A percentile compares a stretch with the other conserved stretches of the same genome.
phyloP scores from a whole-genome alignment of 305 asterid species.

The Plantago coronopus region DNA sequence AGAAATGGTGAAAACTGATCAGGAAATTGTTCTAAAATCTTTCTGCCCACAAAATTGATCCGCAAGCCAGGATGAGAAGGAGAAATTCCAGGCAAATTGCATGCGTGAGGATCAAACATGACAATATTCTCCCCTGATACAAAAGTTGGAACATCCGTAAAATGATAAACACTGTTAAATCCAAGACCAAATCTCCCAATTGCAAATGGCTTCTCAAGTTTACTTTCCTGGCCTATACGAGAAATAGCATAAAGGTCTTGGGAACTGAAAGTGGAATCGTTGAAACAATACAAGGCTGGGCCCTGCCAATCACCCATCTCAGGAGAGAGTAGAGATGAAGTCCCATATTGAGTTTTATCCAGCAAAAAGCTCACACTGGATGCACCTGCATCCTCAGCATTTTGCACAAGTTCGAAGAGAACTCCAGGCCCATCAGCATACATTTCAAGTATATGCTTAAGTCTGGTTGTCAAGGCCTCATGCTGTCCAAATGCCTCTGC shows the following conservation, averaged over 20 bases:
- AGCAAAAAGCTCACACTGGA: constrained; percentile 75
- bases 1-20: constrained; percentile 96
- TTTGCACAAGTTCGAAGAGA: constrained; percentile 93
- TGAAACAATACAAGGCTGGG: constrained; percentile 95
- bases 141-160: constrained; percentile 89
- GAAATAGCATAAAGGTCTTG: constrained; percentile 97
- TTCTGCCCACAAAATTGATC: constrained; percentile 75
- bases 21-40: constrained; percentile 85
- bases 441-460: constrained; percentile 96
- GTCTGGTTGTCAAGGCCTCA: constrained; percentile 94
- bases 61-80: constrained; percentile 96
- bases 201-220: constrained; percentile 95
- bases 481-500: constrained; percentile 99
- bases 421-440: constrained; percentile 97
- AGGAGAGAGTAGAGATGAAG: constrained; percentile 91
- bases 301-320: constrained; percentile 99
- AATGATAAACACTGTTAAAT: constrained; percentile 90
- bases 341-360: constrained; percentile 93
- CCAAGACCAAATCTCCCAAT: constrained; percentile 99
- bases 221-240: constrained; percentile 98
- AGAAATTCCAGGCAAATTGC: constrained; percentile 93
- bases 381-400: constrained; percentile 98
- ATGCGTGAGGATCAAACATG: constrained; percentile 97
- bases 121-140: constrained; percentile 97
- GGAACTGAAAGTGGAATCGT: constrained; percentile 88